phyloP scores from a whole-genome alignment of 2,329 filamentous ascomycete species.

The Sporothrix brunneoviolacea region DNA sequence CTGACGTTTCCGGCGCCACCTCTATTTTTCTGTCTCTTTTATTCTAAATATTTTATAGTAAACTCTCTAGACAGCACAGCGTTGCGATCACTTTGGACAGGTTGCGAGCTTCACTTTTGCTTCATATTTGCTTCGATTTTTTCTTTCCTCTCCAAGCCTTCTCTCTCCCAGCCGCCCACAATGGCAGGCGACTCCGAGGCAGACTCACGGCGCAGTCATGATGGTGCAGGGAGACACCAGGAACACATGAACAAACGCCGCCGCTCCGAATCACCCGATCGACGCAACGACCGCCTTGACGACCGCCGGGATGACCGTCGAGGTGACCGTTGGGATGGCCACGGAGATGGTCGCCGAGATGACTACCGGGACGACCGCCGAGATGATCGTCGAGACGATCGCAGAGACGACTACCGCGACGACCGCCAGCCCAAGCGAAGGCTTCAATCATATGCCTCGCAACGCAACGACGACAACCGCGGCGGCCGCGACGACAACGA shows the following conservation, averaged over 20 bases:
- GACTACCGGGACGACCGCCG: background rate
- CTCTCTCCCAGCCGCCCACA: background rate
- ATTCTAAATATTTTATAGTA: background rate
- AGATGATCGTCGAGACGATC: background rate
- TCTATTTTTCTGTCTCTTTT: background rate
- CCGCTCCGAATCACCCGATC: conserved; percentile 10
- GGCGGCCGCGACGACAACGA: conserved; percentile 16
- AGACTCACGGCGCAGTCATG: background rate
- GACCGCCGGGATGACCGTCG: background rate
- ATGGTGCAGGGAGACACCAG: background rate
- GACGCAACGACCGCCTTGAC: background rate
- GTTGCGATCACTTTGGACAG: background rate
- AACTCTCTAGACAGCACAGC: too few relatives aligned
- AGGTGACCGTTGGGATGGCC: background rate
- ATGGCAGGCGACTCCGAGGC: conserved; percentile 6
- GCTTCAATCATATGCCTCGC: background rate
- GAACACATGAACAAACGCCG: background rate
- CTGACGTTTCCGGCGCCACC: background rate
- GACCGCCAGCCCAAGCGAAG: background rate
- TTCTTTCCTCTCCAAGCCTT: background rate
- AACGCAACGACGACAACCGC: background rate
- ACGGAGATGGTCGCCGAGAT: background rate
- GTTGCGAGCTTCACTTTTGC: background rate
- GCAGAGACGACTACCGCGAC: background rate
- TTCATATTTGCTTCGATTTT: background rate